Percentiles rank a stretch among this genome's conserved stretches.
These are phyloP conservation scores for Citrus sinensis DNA, from an alignment of 345 rosid species.

Conservation along the genomic window DVS_A1.0 CM039163.1:479501-480000, in stretches of 20 bases:
- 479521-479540: neutral
- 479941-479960: neutral
- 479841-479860: constrained; percentile 89
- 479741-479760: constrained; percentile 43
- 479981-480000: neutral
- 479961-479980: neutral
- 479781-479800: constrained; percentile 85
- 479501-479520: neutral
- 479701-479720: constrained; percentile 11
- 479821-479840: constrained; percentile 93
- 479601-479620: too few relatives aligned
- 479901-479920: too few relatives aligned
- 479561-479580: too few relatives aligned
- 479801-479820: constrained; percentile 64
- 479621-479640: neutral
- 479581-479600: too few relatives aligned
- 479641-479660: neutral
- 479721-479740: constrained; percentile 1
- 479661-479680: constrained; percentile 27
- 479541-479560: too few relatives aligned
- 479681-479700: constrained; percentile 21
- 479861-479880: constrained; percentile 72
- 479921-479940: neutral
- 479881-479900: constrained; percentile 32
- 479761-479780: constrained; percentile 78